Percentiles rank a stretch among this genome's conserved stretches.
phyloP scores from a whole-genome alignment of 2,329 filamentous ascomycete species.

The Ustilaginoidea virens region DNA sequence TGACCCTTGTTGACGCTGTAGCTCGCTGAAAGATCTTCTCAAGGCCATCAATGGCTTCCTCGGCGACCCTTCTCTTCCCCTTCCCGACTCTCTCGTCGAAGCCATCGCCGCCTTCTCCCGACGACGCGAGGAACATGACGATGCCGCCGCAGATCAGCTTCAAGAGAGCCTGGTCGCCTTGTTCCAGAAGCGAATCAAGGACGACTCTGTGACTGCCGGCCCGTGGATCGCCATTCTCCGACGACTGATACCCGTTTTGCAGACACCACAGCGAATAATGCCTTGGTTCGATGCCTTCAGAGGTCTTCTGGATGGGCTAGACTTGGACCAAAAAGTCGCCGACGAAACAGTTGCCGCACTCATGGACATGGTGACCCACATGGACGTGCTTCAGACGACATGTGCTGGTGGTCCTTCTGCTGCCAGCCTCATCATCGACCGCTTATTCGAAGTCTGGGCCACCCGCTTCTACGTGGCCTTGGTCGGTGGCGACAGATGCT shows the following conservation, averaged over 20 bases:
- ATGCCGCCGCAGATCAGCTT: conserved; percentile 51
- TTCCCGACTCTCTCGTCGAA: conserved; percentile 48
- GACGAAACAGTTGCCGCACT: conserved; percentile 50
- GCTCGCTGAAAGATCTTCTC: conserved; percentile 44
- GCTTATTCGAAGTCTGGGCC: conserved; percentile 42
- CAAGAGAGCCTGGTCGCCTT: conserved; percentile 57
- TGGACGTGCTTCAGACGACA: conserved; percentile 37
- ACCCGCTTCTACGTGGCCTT: conserved; percentile 25
- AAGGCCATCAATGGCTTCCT: conserved; percentile 40
- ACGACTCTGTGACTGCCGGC: conserved; percentile 38
- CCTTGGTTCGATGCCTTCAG: conserved; percentile 53
- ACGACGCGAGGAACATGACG: conserved; percentile 52
- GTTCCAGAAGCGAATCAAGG: conserved; percentile 48
- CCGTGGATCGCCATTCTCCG: conserved; percentile 56
- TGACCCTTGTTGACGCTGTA: conserved; percentile 15
- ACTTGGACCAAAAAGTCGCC: conserved; percentile 46
- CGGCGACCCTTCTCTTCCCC: conserved; percentile 36
- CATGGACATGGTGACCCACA: conserved; percentile 47
- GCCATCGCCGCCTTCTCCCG: conserved; percentile 53
- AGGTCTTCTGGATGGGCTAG: conserved; percentile 28
- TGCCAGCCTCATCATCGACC: conserved; percentile 36
- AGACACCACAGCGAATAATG: conserved; percentile 43
- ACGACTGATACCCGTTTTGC: conserved; percentile 47
- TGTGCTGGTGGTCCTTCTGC: conserved; percentile 25
- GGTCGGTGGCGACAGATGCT: conserved; percentile 19